These are phyloP conservation scores for Microbotryomycetes sp. DNA, from an alignment of 1,284 basidiomycete species.

Conservation along the genomic window DNA sequence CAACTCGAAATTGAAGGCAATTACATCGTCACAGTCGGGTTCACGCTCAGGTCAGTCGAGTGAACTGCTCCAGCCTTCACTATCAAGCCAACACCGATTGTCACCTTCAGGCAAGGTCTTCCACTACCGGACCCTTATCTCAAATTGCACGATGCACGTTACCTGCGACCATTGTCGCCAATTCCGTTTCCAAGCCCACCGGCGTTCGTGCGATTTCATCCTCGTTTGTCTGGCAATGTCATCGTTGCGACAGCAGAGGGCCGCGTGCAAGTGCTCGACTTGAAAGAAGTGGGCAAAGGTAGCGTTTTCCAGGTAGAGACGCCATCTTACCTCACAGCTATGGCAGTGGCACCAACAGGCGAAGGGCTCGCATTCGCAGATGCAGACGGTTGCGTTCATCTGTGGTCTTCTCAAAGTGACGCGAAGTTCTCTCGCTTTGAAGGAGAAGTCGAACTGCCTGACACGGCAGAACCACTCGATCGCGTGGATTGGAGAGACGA, in stretches of 20 bases:
- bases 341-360: conserved; percentile 76
- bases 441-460: conserved; percentile 78
- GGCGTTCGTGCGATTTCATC: conserved; percentile 75
- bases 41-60: conserved; percentile 64
- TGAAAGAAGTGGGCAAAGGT: conserved; percentile 58
- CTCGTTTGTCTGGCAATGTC: conserved; percentile 69
- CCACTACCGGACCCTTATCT: conserved; percentile 87
- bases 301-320: conserved; percentile 64
- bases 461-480: conserved; percentile 61
- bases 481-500: conserved; percentile 71
- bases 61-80: background rate
- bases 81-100: background rate
- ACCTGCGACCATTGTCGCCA: conserved; percentile 69
- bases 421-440: conserved; percentile 56
- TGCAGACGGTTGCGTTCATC: conserved; percentile 73
- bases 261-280: conserved; percentile 82
- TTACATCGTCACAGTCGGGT: conserved; percentile 76
- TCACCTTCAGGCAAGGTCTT: conserved; percentile 61
- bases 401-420: conserved; percentile 65
- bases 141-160: conserved; percentile 85
- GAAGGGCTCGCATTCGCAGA: conserved; percentile 91
- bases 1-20: conserved; percentile 74
- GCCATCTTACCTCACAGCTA: conserved; percentile 68
- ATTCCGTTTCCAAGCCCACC: conserved; percentile 84
- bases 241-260: conserved; percentile 78